A percentile compares a stretch with the other conserved stretches of the same genome.
Evolutionary conservation across 2,329 filamentous ascomycete species (phyloP).

Genomic region (Cladosporium sp.): DNA sequence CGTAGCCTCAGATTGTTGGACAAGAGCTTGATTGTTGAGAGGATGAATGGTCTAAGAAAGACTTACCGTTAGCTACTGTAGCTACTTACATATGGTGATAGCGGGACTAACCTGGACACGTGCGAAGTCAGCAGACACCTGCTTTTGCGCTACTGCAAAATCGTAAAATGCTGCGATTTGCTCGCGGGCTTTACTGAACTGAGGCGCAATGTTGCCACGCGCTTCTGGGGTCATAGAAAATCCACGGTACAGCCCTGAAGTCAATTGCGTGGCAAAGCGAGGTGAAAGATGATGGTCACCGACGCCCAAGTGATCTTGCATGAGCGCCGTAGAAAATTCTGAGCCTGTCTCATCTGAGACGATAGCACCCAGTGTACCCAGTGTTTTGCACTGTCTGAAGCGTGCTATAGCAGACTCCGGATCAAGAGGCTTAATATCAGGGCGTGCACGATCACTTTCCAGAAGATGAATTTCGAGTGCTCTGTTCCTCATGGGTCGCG

Average conservation of each 20-base stretch:
- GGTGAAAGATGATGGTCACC: constrained; percentile 18
- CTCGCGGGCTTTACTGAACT: constrained; percentile 10
- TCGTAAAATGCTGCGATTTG: constrained; percentile 27
- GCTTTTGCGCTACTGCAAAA: constrained; percentile 29
- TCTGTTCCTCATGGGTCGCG: constrained; percentile 92
- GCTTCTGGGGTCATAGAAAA: not conserved
- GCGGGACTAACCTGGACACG: constrained; percentile 33
- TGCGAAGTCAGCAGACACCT: constrained; percentile 37
- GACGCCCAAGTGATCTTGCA: constrained; percentile 22
- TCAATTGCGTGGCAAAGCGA: constrained; percentile 18
- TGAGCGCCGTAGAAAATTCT: not conserved
- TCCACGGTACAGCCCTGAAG: constrained; percentile 16
- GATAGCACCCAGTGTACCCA: not conserved
- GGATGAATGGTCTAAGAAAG: constrained; percentile 40
- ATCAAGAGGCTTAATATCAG: constrained; percentile 16
- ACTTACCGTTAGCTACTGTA: constrained; percentile 33
- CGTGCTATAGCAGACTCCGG: constrained; percentile 28
- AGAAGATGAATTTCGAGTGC: constrained; percentile 80
- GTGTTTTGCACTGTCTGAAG: constrained; percentile 16
- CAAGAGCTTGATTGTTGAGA: constrained; percentile 42
- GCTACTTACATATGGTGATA: constrained; percentile 25
- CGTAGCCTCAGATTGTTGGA: constrained; percentile 25
- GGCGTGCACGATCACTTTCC: not conserved
- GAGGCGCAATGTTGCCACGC: constrained; percentile 1
- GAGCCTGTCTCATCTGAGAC: not conserved